Base-by-base conservation (phyloP, 192 early-diverging fungal species). In the Chytriomyces confervae region DNA sequence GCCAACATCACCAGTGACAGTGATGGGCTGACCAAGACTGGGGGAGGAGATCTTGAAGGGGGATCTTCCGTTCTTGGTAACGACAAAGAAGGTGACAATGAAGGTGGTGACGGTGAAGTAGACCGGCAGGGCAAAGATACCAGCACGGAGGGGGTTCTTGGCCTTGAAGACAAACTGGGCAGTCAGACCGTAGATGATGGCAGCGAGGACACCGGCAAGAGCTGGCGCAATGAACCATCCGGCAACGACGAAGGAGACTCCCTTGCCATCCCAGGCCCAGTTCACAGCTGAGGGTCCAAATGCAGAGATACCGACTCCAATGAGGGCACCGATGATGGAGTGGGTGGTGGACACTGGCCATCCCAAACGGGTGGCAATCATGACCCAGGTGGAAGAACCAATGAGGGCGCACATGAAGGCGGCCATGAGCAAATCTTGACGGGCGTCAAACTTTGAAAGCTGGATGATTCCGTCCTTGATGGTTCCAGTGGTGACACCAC, bases 391-490 rank as follows among this genome's bases (percentile, higher is more conserved):
- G 7, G 94, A 89, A 44, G 93, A 94, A 47, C 91, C 93, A 70
- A 91, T 77, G 10, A 96, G 77, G 23, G 94, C 92, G 69, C 94
- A 96, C 64, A 93, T 85, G 91, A 96, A 95, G 43, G 83, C 92
- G 49, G 92, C 75, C 94, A 96, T 96, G 61, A 95, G 87, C 7
- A 92, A 66, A 64, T 92, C 94, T 1, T 93, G 94, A 60, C 88
- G 80, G 18, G 74, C 69, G 7, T 50, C 81, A 80, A 94, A 94
- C 4, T 68, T 62, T 8, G 79, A 63, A 49, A 92, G 85, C 4
- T 82, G 80, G 50, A 95, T 83, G 71, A 95, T 92, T 18, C 88
- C 86, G 71, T 91, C 90, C 70, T 92, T 91, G 85, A 96, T 95
- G 50, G 94, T 95, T 61, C 94, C 92, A 5, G 93, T 77, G 1